Evolutionary conservation across 2,329 filamentous ascomycete genomes (phyloP).

Genomic region (Alternaria alternata): DNA sequence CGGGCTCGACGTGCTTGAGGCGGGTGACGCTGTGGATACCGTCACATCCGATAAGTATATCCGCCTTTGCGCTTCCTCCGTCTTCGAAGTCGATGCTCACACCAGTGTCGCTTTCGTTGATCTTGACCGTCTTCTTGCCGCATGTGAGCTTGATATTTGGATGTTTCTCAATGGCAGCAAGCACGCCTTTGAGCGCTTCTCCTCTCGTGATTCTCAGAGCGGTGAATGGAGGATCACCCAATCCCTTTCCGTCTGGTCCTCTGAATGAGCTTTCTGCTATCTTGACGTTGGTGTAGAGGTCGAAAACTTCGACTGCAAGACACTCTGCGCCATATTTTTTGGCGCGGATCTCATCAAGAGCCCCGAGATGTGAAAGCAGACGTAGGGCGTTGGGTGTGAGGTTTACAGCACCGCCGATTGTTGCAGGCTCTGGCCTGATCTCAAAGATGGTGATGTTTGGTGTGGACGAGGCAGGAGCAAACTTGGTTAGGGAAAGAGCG

Average conservation of each 20-base stretch:
- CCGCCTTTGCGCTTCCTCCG: slow-evolving; percentile 54
- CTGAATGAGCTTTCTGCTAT: slow-evolving; percentile 55
- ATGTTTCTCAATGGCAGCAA: slow-evolving; percentile 52
- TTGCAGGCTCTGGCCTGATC: slow-evolving; percentile 55
- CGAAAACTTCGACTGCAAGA: slow-evolving; percentile 56
- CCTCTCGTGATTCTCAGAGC: slow-evolving; percentile 56
- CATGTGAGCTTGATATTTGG: slow-evolving; percentile 54
- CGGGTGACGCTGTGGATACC: slow-evolving; percentile 59
- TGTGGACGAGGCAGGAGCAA: slow-evolving; percentile 47
- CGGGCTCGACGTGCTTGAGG: slow-evolving; percentile 56
- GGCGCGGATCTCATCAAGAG: slow-evolving; percentile 56
- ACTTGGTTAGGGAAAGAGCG: slow-evolving; percentile 56
- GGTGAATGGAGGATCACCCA: slow-evolving; percentile 56
- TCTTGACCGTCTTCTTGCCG: slow-evolving; percentile 54
- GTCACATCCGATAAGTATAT: slow-evolving; percentile 64
- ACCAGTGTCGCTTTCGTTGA: slow-evolving; percentile 51
- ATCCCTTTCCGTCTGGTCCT: slow-evolving; percentile 53
- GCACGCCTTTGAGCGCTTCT: slow-evolving; percentile 54
- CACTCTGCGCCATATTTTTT: slow-evolving; percentile 53
- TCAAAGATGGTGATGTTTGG: slow-evolving; percentile 58
- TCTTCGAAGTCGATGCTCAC: slow-evolving; percentile 58
- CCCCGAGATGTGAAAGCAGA: slow-evolving; percentile 58
- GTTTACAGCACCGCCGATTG: slow-evolving; percentile 67
- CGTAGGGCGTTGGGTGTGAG: slow-evolving; percentile 69
- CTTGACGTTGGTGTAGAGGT: slow-evolving; percentile 53